These are phyloP conservation scores for Leishmania amazonensis DNA, from an alignment of 208 protist genomes.

Conservation along the genomic window DNA sequence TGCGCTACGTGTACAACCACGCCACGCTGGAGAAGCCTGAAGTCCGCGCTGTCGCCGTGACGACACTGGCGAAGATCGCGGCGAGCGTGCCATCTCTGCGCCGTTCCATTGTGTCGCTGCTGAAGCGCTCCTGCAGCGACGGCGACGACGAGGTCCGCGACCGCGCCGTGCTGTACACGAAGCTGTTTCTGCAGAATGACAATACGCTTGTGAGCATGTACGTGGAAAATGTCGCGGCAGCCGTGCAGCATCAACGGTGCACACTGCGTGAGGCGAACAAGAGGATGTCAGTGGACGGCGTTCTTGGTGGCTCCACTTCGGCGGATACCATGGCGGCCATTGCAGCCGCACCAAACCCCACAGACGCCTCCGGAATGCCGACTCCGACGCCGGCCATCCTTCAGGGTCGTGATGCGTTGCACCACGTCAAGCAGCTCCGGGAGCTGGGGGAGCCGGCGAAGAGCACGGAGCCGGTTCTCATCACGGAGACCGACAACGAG, in stretches of 20 bases:
- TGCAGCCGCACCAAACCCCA: constrained; percentile 10
- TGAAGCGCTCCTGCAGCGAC: constrained; percentile 94
- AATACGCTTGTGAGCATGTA: constrained; percentile 58
- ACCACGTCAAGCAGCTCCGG: constrained; percentile 61
- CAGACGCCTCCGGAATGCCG: neutral
- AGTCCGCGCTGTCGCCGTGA: constrained; percentile 96
- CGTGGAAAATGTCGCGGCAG: constrained; percentile 73
- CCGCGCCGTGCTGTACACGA: constrained; percentile 94
- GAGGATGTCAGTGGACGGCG: constrained; percentile 1
- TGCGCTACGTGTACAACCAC: constrained; percentile 98
- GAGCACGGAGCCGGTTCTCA: constrained; percentile 58
- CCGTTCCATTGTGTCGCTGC: constrained; percentile 85
- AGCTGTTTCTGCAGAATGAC: constrained; percentile 85
- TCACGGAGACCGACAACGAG: constrained; percentile 97
- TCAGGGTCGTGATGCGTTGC: constrained; percentile 71
- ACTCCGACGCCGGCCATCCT: constrained; percentile 35
- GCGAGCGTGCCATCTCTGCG: constrained; percentile 86
- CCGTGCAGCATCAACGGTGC: constrained; percentile 46
- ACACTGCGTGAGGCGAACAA: constrained; percentile 10
- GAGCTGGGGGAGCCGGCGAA: constrained; percentile 76
- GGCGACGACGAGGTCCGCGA: constrained; percentile 99
- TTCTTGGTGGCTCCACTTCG: constrained; percentile 6
- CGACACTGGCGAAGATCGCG: constrained; percentile 98
- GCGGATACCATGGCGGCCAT: constrained; percentile 23
- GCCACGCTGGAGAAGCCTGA: constrained; percentile 93